Percentiles rank a stretch among this genome's conserved stretches.
Evolutionary conservation across 352 stramenopile species (phyloP).

Genomic region (Salisapilia sapeloensis): DNA sequence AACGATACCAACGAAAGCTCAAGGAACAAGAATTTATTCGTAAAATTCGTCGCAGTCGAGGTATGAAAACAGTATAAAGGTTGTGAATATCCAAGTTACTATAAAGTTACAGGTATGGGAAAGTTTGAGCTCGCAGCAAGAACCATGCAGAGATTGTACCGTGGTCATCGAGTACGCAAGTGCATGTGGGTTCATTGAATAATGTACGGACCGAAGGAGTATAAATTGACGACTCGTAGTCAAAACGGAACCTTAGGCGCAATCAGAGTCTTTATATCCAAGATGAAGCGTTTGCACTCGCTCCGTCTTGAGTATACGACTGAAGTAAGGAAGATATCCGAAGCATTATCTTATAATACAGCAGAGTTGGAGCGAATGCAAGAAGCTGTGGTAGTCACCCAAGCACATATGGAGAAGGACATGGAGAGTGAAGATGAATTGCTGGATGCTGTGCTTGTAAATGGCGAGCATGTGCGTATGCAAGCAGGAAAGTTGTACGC

Average conservation of each 20-base stretch:
- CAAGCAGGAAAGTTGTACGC: conserved; percentile 11
- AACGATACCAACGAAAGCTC: too few relatives aligned
- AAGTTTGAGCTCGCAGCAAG: conserved; percentile 16
- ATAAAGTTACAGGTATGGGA: too few relatives aligned
- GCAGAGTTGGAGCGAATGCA: conserved; percentile 6
- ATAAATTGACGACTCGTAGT: too few relatives aligned
- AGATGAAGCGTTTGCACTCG: conserved; percentile 3
- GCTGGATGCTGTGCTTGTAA: conserved; percentile 9
- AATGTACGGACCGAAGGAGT: too few relatives aligned
- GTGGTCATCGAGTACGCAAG: conserved; percentile 16
- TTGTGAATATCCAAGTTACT: too few relatives aligned
- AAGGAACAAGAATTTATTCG: too few relatives aligned
- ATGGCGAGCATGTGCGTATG: conserved; percentile 12
- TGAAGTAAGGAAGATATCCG: too few relatives aligned
- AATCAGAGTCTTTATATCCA: conserved; percentile 6
- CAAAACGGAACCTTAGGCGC: too few relatives aligned
- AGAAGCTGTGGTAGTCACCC: conserved; percentile 3
- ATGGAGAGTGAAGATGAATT: conserved; percentile 4
- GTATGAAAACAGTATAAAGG: too few relatives aligned
- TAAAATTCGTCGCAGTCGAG: too few relatives aligned
- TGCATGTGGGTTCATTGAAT: conserved; percentile 6
- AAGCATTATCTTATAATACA: too few relatives aligned
- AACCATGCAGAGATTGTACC: conserved; percentile 25
- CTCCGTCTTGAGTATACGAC: too few relatives aligned
- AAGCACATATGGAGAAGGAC: conserved; percentile 4